phyloP scores from a whole-genome alignment of 2,329 filamentous ascomycete species.

The Orbilia quercus region DNA sequence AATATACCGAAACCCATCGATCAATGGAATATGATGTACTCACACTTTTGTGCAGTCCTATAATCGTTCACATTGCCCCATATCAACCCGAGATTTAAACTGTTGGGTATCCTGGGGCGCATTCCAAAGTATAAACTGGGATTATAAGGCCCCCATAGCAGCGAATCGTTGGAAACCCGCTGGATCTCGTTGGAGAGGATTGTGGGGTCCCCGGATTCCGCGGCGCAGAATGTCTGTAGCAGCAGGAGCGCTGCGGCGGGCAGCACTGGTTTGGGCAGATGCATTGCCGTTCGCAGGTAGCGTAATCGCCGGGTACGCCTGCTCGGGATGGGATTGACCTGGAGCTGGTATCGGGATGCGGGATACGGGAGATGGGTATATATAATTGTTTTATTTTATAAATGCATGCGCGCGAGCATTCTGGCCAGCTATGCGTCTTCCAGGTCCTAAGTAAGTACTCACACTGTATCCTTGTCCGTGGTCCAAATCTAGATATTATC shows the following conservation, averaged over 20 bases:
- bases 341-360: background rate
- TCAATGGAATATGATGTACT: constrained; percentile 61
- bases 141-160: constrained; percentile 95
- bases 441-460: background rate
- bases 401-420: background rate
- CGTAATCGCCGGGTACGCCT: background rate
- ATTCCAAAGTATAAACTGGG: constrained; percentile 95
- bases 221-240: constrained; percentile 13
- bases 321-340: background rate
- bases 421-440: constrained; percentile 12
- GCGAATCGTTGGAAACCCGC: constrained; percentile 73
- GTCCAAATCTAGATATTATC: background rate
- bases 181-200: constrained; percentile 50
- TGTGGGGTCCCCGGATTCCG: constrained; percentile 22
- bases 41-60: constrained; percentile 78
- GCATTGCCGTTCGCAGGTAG: constrained; percentile 18
- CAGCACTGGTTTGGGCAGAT: constrained; percentile 10
- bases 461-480: constrained; percentile 1
- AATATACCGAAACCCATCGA: background rate
- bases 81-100: constrained; percentile 82
- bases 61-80: constrained; percentile 89
- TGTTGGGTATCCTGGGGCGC: constrained; percentile 81
- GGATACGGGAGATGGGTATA: no score
- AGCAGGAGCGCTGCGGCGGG: constrained; percentile 9
- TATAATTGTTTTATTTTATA: no score